Evolutionary conservation across 495 filamentous ascomycete species (phyloP).

Genomic region (Xylaria intraflava): DNA sequence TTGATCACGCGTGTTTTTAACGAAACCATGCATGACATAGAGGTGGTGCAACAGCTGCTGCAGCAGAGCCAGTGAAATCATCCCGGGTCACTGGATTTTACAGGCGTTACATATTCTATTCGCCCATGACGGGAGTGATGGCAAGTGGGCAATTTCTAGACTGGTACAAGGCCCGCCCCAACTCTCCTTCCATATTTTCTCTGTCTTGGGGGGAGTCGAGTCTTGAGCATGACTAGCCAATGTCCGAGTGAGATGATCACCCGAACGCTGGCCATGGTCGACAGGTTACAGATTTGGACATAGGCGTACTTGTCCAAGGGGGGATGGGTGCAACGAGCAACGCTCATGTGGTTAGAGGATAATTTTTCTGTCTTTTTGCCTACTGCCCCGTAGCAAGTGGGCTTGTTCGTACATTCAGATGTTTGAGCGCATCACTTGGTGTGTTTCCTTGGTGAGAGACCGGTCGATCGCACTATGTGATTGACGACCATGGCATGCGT

Average conservation of each 20-base stretch:
- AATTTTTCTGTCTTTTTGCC: not conserved
- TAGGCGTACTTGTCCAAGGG: not conserved
- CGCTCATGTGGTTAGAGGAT: not conserved
- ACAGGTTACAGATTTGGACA: not conserved
- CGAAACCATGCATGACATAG: constrained; percentile 73
- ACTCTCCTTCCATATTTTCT: not conserved
- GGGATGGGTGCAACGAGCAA: constrained; percentile 1
- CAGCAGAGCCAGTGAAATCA: constrained; percentile 21
- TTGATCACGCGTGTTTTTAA: constrained; percentile 64
- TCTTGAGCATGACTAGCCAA: not conserved
- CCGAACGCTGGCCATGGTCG: not conserved
- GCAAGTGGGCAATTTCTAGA: not conserved
- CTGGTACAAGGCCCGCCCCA: not conserved
- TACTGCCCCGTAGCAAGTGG: not conserved
- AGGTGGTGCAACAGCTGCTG: constrained; percentile 51
- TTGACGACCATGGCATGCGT: no score
- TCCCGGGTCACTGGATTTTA: not conserved
- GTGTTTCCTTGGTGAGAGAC: no score
- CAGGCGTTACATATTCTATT: not conserved
- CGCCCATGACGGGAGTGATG: not conserved
- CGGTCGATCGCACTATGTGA: no score
- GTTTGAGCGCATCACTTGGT: not conserved
- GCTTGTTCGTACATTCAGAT: not conserved
- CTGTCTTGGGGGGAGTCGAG: not conserved
- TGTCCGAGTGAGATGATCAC: not conserved